phyloP scores from a whole-genome alignment of 2,329 filamentous ascomycete genomes.

The Alternaria ventricosa region DNA sequence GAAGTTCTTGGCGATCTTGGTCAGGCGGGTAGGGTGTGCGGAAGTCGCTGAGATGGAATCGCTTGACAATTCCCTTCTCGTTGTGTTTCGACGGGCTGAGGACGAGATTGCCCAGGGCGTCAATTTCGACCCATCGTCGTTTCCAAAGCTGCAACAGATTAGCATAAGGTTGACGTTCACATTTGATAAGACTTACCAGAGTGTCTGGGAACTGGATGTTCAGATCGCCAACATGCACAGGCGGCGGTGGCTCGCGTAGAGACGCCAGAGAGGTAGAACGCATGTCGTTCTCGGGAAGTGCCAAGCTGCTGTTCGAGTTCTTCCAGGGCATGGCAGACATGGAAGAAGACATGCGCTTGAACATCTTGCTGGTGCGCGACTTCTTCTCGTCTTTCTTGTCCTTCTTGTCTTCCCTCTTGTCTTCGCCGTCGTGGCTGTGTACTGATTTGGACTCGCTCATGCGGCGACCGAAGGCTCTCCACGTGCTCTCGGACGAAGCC shows the following conservation, averaged over 20 bases:
- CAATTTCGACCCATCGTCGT: conserved; percentile 84
- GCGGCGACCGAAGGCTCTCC: conserved; percentile 46
- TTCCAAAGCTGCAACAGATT: conserved; percentile 75
- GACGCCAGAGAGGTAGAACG: conserved; percentile 34
- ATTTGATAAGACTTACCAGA: conserved; percentile 56
- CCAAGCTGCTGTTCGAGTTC: conserved; percentile 51
- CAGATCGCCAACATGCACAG: conserved; percentile 81
- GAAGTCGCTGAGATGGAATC: conserved; percentile 88
- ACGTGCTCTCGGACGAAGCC: conserved; percentile 50
- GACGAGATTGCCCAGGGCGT: conserved; percentile 82
- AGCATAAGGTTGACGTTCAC: neutral
- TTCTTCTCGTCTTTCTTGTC: conserved; percentile 63
- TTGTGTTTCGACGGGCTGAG: conserved; percentile 73
- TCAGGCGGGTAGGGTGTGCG: conserved; percentile 80
- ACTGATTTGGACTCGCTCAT: conserved; percentile 46
- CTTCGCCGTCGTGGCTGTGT: conserved; percentile 46
- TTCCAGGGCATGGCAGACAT: conserved; percentile 62
- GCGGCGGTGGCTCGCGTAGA: conserved; percentile 55
- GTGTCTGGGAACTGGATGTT: conserved; percentile 98
- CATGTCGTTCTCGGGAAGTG: conserved; percentile 49
- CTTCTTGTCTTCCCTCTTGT: conserved; percentile 51
- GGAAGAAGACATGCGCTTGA: conserved; percentile 70
- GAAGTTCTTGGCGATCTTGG: conserved; percentile 89
- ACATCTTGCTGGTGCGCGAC: conserved; percentile 65
- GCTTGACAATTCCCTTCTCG: conserved; percentile 70